phyloP scores from a whole-genome alignment of 1,284 basidiomycete species.

The Chondrostereum purpureum region DNA sequence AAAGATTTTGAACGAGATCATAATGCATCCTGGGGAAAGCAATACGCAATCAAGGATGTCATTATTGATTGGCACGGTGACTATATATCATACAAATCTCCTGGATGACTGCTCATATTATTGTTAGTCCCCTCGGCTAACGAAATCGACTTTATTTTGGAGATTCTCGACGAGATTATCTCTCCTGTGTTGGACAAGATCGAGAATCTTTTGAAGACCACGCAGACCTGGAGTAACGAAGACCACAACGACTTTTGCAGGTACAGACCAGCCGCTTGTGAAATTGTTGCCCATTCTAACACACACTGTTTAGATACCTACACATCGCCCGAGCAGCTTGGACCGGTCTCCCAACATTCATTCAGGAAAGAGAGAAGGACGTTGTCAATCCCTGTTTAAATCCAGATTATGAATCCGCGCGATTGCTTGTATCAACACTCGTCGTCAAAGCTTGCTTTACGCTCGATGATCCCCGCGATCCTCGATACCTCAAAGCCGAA shows the following conservation, averaged over 20 bases:
- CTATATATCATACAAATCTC: too few relatives aligned
- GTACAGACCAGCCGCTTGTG: constrained; percentile 29
- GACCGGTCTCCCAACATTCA: constrained; percentile 65
- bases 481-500: constrained; percentile 64
- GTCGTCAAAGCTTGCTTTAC: constrained; percentile 70
- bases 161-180: constrained; percentile 69
- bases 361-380: constrained; percentile 54
- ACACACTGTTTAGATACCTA: constrained; percentile 42
- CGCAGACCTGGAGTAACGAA: constrained; percentile 59
- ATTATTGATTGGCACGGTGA: constrained; percentile 85
- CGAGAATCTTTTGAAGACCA: constrained; percentile 53
- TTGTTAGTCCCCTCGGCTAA: constrained; percentile 55
- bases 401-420: constrained; percentile 54
- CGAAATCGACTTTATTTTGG: constrained; percentile 80
- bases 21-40: constrained; percentile 77
- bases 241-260: constrained; percentile 94
- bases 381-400: constrained; percentile 53
- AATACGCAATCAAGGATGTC: constrained; percentile 78
- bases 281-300: constrained; percentile 5
- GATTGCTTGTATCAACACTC: constrained; percentile 56
- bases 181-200: constrained; percentile 65
- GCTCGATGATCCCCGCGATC: constrained; percentile 70
- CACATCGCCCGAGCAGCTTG: constrained; percentile 62
- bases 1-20: constrained; percentile 71
- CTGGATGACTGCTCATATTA: constrained; percentile 6